Conservation (phyloP, 495 filamentous ascomycete species). For the Bombardia bombarda region DNA sequence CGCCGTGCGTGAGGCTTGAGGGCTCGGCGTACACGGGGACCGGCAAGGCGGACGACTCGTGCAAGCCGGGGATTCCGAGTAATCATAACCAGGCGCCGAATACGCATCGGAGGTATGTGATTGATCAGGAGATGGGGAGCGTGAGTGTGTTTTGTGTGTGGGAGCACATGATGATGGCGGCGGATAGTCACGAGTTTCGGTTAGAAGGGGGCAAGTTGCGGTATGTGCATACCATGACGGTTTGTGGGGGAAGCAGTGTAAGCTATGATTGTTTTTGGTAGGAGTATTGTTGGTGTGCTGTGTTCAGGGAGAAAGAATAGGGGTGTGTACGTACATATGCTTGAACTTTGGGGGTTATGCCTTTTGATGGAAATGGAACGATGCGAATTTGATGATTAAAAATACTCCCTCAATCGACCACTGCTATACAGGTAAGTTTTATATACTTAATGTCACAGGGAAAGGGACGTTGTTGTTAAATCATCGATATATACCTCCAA, state of each 20-base stretch:
- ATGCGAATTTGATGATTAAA: too few species aligned
- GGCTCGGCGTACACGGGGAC: slow-evolving; percentile 31
- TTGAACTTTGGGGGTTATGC: too few species aligned
- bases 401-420: too few species aligned
- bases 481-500: too few species aligned
- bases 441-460: too few species aligned
- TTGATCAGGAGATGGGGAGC: slow-evolving; percentile 28
- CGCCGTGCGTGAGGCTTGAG: slow-evolving; percentile 30
- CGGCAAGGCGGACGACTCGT: slow-evolving; percentile 25
- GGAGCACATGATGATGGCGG: slow-evolving; percentile 32
- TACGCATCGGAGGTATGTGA: slow-evolving; percentile 30
- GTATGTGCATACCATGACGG: slow-evolving; percentile 37
- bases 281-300: neutral
- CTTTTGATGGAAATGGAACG: too few species aligned
- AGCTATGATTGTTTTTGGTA: too few species aligned
- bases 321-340: too few species aligned
- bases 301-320: neutral
- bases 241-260: slow-evolving; percentile 8
- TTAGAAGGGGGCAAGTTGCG: slow-evolving; percentile 34
- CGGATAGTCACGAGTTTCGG: slow-evolving; percentile 36
- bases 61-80: slow-evolving; percentile 30
- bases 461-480: too few species aligned
- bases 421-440: too few species aligned
- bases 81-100: slow-evolving; percentile 34
- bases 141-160: slow-evolving; percentile 33